A percentile compares a stretch with the other conserved stretches of the same genome.
Conservation (phyloP, 2,329 filamentous ascomycete genomes). For the Phaeosphaeriaceae sp. region DNA sequence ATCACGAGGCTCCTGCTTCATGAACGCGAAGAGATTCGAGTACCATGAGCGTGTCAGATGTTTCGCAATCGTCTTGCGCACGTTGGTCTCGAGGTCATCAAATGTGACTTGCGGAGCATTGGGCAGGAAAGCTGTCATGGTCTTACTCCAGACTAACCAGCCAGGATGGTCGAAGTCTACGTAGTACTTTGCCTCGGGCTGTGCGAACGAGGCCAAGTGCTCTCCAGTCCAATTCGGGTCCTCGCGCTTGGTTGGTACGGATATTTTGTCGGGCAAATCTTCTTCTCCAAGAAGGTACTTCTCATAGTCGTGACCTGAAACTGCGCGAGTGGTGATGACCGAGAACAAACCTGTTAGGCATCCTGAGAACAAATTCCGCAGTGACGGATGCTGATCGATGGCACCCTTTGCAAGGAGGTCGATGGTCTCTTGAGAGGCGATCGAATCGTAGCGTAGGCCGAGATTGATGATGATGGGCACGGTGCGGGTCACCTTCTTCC, state of each 20-base stretch:
- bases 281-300: conserved; percentile 87
- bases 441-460: conserved; percentile 87
- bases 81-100: conserved; percentile 78
- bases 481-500: conserved; percentile 93
- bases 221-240: conserved; percentile 80
- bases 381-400: conserved; percentile 87
- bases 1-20: conserved; percentile 96
- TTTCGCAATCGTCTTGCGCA: conserved; percentile 80
- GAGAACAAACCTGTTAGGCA: conserved; percentile 80
- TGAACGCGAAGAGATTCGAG: conserved; percentile 83
- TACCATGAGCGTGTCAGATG: conserved; percentile 87
- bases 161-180: conserved; percentile 92
- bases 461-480: conserved; percentile 90
- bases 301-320: conserved; percentile 85
- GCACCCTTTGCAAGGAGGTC: conserved; percentile 62
- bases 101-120: conserved; percentile 76
- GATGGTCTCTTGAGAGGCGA: conserved; percentile 68
- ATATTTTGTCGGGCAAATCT: conserved; percentile 76
- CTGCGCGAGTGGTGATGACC: conserved; percentile 84
- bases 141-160: conserved; percentile 95
- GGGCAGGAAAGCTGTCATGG: conserved; percentile 79
- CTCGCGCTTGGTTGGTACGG: conserved; percentile 72
- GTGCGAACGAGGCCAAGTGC: conserved; percentile 79
- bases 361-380: conserved; percentile 82
- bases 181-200: conserved; percentile 83